phyloP scores from a whole-genome alignment of 148 eudicot species.

The Polygonum aviculare region DNA sequence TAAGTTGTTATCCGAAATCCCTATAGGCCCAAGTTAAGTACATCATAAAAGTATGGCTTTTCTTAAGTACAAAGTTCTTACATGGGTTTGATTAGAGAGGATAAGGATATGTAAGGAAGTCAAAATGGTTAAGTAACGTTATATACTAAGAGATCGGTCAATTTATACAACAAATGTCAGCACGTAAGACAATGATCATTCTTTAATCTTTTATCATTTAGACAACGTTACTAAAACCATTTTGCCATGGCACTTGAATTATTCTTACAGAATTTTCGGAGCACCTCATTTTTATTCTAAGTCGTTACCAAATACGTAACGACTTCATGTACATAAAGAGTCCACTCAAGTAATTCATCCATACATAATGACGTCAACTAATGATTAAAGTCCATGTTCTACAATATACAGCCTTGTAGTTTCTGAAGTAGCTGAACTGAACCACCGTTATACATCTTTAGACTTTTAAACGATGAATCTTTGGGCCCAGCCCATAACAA shows the following conservation, averaged over 20 bases:
- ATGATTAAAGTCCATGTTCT: too few relatives aligned
- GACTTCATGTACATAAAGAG: too few relatives aligned
- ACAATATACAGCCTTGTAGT: too few relatives aligned
- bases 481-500: too few relatives aligned
- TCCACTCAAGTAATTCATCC: too few relatives aligned
- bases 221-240: neutral
- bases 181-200: too few relatives aligned
- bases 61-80: neutral
- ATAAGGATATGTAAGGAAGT: neutral
- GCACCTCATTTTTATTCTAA: neutral
- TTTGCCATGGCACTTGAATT: neutral
- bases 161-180: neutral
- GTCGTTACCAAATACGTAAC: too few relatives aligned
- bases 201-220: neutral
- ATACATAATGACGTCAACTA: too few relatives aligned
- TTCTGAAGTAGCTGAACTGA: too few relatives aligned
- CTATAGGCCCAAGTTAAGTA: neutral
- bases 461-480: too few relatives aligned
- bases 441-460: too few relatives aligned
- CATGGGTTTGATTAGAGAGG: neutral
- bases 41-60: too few relatives aligned
- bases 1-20: neutral
- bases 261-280: neutral
- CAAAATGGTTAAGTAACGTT: conserved; percentile 3
- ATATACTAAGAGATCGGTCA: neutral